These are phyloP conservation scores for Scytalidium sp. DNA, from an alignment of 2,329 filamentous ascomycete genomes.

Conservation along the genomic window DNA sequence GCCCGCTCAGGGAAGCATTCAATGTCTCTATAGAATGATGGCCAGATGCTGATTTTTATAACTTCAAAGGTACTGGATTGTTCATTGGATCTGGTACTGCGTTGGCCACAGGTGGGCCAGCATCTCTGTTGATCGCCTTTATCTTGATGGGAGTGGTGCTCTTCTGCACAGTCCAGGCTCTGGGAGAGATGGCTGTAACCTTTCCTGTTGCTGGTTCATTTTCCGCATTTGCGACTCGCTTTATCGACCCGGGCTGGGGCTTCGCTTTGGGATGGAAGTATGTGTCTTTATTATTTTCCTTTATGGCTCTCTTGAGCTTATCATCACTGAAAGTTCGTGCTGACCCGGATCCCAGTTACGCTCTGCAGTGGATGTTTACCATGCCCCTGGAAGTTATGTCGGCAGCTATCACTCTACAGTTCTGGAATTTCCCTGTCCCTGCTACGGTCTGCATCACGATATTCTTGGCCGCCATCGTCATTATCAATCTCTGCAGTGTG, in stretches of 20 bases:
- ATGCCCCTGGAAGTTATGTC: conserved; percentile 85
- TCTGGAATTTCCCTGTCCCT: conserved; percentile 72
- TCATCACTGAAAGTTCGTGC: not conserved
- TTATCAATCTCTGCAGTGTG: conserved; percentile 85
- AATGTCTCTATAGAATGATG: not conserved
- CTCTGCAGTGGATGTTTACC: conserved; percentile 80
- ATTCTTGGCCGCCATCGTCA: conserved; percentile 72
- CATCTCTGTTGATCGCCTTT: conserved; percentile 76
- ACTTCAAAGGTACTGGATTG: conserved; percentile 67
- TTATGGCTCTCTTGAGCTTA: no score
- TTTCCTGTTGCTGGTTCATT: conserved; percentile 97
- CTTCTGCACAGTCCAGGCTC: conserved; percentile 86
- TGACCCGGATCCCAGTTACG: conserved; percentile 54
- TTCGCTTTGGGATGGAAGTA: conserved; percentile 94
- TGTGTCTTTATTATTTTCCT: conserved; percentile 34
- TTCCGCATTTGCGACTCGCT: conserved; percentile 85
- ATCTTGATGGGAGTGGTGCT: conserved; percentile 78
- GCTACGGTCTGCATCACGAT: conserved; percentile 82
- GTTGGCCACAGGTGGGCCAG: conserved; percentile 70
- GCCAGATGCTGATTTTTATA: no score
- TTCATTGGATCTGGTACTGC: conserved; percentile 81
- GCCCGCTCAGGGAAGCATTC: not conserved
- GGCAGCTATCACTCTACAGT: conserved; percentile 78
- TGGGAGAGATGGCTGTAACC: conserved; percentile 87
- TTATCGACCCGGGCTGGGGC: conserved; percentile 93